Evolutionary conservation across 352 stramenopile species (phyloP).

Genomic region (Pelagophyceae sp.): DNA sequence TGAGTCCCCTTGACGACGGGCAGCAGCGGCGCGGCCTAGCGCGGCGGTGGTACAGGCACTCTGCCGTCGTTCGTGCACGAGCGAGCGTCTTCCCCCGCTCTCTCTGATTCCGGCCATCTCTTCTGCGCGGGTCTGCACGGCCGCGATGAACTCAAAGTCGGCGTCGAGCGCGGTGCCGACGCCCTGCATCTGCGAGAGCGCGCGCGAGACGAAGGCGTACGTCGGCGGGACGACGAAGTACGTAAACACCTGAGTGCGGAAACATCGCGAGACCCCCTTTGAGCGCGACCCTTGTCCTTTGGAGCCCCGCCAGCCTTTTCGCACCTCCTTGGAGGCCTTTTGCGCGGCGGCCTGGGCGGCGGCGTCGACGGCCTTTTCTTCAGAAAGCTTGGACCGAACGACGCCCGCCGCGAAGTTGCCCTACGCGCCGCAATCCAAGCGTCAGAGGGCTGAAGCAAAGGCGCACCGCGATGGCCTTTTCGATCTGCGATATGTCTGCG

Average conservation of each 20-base stretch:
- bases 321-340: not conserved
- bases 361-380: constrained; percentile 3
- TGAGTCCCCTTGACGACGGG: constrained; percentile 52
- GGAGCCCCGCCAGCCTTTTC: too few species aligned
- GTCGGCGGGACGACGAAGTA: constrained; percentile 54
- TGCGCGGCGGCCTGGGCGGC: not conserved
- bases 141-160: constrained; percentile 59
- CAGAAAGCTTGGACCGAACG: not conserved
- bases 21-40: constrained; percentile 42
- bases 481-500: constrained; percentile 37
- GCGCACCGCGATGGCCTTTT: constrained; percentile 15
- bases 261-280: too few species aligned
- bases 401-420: not conserved
- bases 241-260: constrained; percentile 44
- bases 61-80: too few species aligned
- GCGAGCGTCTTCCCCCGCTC: too few species aligned
- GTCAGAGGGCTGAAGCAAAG: not conserved
- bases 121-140: too few species aligned
- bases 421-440: not conserved
- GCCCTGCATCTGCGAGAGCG: constrained; percentile 52
- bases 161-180: constrained; percentile 52
- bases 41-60: too few species aligned
- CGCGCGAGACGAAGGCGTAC: constrained; percentile 56
- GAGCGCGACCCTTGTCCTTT: too few species aligned
- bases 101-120: too few species aligned